phyloP scores from a whole-genome alignment of 805 yeast genomes.

The Wickerhamomyces mucosus region DNA sequence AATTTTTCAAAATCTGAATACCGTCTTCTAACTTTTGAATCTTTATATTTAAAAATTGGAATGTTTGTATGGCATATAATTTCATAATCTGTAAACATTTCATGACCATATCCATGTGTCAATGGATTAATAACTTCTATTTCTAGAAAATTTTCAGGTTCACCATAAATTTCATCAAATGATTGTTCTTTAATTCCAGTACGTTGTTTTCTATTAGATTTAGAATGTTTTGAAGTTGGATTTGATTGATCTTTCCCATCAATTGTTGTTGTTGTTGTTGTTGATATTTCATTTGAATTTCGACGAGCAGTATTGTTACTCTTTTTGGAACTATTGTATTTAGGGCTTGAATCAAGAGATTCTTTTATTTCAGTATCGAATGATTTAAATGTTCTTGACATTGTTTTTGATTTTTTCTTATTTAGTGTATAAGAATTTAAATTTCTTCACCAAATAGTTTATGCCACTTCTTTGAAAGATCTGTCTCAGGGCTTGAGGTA shows the following conservation, averaged over 20 bases:
- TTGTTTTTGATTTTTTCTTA: background rate
- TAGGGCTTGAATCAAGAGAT: too few species aligned
- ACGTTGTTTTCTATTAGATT: constrained; percentile 16
- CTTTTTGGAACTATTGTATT: background rate
- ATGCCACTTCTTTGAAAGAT: too few species aligned
- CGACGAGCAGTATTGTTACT: background rate
- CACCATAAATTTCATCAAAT: constrained; percentile 79
- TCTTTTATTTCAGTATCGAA: constrained; percentile 21
- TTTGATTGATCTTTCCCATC: too few species aligned
- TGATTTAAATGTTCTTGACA: constrained; percentile 16
- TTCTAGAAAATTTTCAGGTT: constrained; percentile 90
- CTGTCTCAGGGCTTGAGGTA: too few species aligned
- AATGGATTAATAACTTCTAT: constrained; percentile 77
- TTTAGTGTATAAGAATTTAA: too few species aligned
- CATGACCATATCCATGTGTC: constrained; percentile 59
- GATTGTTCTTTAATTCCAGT: constrained; percentile 50
- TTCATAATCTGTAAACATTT: constrained; percentile 87
- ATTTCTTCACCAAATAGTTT: too few species aligned
- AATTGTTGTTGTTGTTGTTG: too few species aligned
- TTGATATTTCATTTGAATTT: constrained; percentile 1
- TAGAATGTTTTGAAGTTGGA: constrained; percentile 12
- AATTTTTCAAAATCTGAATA: constrained; percentile 86
- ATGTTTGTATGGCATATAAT: constrained; percentile 83
- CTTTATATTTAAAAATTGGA: constrained; percentile 67
- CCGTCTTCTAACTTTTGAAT: constrained; percentile 68